Evolutionary conservation across 2,329 filamentous ascomycete species (phyloP).

Genomic region (Lomentospora prolificans): DNA sequence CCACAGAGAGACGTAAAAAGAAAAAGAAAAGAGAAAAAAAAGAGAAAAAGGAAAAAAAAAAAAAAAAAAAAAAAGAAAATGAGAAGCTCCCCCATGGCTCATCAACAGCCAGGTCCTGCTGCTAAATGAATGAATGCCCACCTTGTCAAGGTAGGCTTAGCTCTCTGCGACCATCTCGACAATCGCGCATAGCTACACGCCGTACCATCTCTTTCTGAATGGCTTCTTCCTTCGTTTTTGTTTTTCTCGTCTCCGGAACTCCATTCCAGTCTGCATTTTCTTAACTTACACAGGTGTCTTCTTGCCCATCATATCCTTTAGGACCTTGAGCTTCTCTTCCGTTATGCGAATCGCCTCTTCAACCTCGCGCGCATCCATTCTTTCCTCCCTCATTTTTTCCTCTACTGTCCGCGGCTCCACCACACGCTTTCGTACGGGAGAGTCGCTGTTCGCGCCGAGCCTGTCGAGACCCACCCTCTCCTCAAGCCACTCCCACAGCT

Average conservation of each 20-base stretch:
- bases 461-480: constrained; percentile 68
- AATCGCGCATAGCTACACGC: no score
- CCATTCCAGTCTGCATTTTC: background rate
- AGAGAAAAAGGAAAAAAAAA: constrained; percentile 1
- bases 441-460: constrained; percentile 28
- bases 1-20: background rate
- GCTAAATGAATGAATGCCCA: constrained; percentile 1
- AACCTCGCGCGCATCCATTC: constrained; percentile 64
- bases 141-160: no score
- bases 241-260: background rate
- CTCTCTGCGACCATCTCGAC: no score
- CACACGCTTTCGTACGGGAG: constrained; percentile 34
- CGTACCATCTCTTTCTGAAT: background rate
- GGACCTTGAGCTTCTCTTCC: constrained; percentile 67
- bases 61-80: no score
- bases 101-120: no score
- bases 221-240: no score
- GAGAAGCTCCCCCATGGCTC: no score
- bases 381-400: constrained; percentile 46
- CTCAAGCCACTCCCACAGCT: constrained; percentile 89
- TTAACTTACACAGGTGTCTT: constrained; percentile 19
- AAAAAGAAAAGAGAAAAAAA: constrained; percentile 4
- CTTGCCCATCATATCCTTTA: constrained; percentile 61
- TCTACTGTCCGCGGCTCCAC: constrained; percentile 47
- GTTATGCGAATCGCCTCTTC: constrained; percentile 76